Base-by-base conservation (phyloP, 2,329 filamentous ascomycete genomes). In the Xylariaceae sp. region DNA sequence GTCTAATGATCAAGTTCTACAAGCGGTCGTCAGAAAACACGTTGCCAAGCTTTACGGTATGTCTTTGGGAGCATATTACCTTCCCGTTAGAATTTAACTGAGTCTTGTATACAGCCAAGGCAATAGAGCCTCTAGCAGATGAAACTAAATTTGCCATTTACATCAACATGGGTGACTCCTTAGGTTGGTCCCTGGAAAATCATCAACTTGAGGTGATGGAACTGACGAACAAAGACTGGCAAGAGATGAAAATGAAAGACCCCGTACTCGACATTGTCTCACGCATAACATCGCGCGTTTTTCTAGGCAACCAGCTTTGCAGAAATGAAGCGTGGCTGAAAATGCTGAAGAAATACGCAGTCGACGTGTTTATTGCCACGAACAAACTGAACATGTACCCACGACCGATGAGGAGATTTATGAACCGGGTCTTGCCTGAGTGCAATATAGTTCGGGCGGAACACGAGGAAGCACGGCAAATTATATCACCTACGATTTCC, bases 281-380 rank as follows among this genome's bases (percentile, higher is more conserved):
- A 18, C 76, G 77, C 16, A 55, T 82, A 20, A 79, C 79, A 0
- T 75, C 78, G 0, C 71, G 77, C 9, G 70, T 79, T 9, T 81
- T 81, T 48, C 60, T 81, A 2, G 79, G 79, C 4, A 58, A 70
- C 2, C 68, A 74, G 23, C 63, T 79, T 7, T 76, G 75, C 62
- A 73, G 74, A 20, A 69, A 80, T 54, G 62, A 74, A 18, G 68
- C 72, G 16, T 82, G 79, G 78, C 64, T 81, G 12, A 51, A 70
- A 0, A 69, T 77, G 44, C 67, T 72, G 47, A 62, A 74, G 61
- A 61, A 71, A 44, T 79, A 77, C 60, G 71, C 74, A 9, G 50
- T 71, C 9, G 63, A 72, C 48, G 60, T 64, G 46, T 63, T 77
- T 61, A 42, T 52, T 48, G 67, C 69, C 37, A 46, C 70, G 51